phyloP scores from a whole-genome alignment of 805 yeast species.

The Sugiyamaella boreocaroliniensis region DNA sequence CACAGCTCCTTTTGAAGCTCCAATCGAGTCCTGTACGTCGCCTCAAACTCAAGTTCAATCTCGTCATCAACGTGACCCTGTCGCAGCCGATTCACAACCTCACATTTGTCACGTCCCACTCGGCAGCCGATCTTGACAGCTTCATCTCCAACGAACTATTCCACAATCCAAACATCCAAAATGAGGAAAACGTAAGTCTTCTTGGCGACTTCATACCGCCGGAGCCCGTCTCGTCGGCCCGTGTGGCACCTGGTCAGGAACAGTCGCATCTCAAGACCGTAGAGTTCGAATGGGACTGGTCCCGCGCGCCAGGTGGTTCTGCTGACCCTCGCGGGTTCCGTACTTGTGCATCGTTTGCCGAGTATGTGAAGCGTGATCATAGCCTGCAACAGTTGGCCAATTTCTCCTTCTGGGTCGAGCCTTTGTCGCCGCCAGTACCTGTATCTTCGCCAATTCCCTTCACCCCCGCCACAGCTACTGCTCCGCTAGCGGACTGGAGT shows the following conservation, averaged over 20 bases:
- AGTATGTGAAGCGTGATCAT: slow-evolving; percentile 32
- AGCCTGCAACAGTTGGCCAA: slow-evolving; percentile 27
- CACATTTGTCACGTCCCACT: slow-evolving; percentile 28
- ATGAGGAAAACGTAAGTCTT: slow-evolving; percentile 32
- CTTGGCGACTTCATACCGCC: slow-evolving; percentile 28
- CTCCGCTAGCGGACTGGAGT: background rate
- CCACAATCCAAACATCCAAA: slow-evolving; percentile 33
- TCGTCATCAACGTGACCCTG: slow-evolving; percentile 7
- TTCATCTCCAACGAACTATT: slow-evolving; percentile 31
- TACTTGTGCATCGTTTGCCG: slow-evolving; percentile 34
- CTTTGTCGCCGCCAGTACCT: background rate
- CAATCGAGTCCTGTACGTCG: slow-evolving; percentile 10
- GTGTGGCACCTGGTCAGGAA: slow-evolving; percentile 2
- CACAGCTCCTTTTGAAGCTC: slow-evolving; percentile 12
- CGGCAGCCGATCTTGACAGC: slow-evolving; percentile 25
- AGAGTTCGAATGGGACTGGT: slow-evolving; percentile 32
- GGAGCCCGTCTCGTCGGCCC: slow-evolving; percentile 1
- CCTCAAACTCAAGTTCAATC: slow-evolving; percentile 15
- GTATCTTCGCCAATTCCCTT: background rate
- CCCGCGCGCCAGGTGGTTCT: slow-evolving; percentile 15
- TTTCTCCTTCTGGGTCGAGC: slow-evolving; percentile 31
- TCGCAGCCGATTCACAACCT: slow-evolving; percentile 21
- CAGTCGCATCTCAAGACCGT: background rate
- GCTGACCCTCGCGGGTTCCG: slow-evolving; percentile 25
- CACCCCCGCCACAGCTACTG: background rate